A percentile compares a stretch with the other conserved stretches of the same genome.
Conservation (phyloP, 768 basidiomycete genomes). For the Lentinus tigrinus region DNA sequence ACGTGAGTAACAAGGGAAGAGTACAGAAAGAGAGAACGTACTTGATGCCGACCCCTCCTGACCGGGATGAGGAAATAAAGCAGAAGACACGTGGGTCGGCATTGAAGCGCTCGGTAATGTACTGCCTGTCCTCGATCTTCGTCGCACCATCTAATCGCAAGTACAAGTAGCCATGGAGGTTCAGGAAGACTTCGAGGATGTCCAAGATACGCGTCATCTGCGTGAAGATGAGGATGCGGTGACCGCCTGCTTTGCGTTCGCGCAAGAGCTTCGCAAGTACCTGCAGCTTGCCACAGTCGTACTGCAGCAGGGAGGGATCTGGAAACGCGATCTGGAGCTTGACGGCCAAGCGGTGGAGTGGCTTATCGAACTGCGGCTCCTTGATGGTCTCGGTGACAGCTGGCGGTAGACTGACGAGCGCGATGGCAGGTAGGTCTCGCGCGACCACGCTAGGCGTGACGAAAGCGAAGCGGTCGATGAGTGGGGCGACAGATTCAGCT, state of each 20-base stretch:
- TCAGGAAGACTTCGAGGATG: conserved; percentile 90
- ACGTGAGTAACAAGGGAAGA: conserved; percentile 19
- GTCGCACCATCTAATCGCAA: conserved; percentile 93
- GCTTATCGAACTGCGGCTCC: conserved; percentile 55
- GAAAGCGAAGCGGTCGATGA: conserved; percentile 74
- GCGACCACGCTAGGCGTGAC: conserved; percentile 79
- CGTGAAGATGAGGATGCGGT: conserved; percentile 92
- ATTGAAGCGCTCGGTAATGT: conserved; percentile 86
- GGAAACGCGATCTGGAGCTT: conserved; percentile 94
- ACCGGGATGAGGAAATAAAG: conserved; percentile 84
- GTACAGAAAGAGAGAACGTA: conserved; percentile 35
- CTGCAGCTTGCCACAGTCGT: conserved; percentile 96
- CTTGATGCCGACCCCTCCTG: conserved; percentile 94
- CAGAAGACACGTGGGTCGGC: conserved; percentile 76
- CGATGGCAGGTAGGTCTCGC: conserved; percentile 64
- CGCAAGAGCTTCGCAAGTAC: conserved; percentile 76
- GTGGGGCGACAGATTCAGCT: conserved; percentile 47
- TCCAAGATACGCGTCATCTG: conserved; percentile 96
- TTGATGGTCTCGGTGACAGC: conserved; percentile 14
- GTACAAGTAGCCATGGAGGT: conserved; percentile 91
- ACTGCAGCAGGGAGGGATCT: conserved; percentile 84
- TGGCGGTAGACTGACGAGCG: conserved; percentile 46
- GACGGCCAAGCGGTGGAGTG: conserved; percentile 71
- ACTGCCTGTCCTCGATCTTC: conserved; percentile 91
- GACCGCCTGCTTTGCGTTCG: conserved; percentile 82